phyloP scores from a whole-genome alignment of 345 rosid species.

The Physaria fendleri region DNA sequence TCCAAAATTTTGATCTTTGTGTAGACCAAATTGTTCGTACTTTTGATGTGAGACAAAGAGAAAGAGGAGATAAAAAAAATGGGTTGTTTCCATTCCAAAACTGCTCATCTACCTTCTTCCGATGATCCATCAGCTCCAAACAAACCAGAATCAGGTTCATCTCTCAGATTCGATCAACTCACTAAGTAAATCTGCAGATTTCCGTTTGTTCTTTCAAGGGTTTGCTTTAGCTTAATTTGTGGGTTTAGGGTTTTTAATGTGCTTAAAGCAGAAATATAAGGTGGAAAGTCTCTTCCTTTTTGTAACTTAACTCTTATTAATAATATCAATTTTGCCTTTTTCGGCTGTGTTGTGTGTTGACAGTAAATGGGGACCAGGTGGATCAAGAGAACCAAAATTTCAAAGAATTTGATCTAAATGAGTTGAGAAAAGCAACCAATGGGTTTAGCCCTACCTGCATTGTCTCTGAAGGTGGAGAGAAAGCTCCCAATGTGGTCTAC shows the following conservation, averaged over 20 bases:
- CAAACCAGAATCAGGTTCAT: background rate
- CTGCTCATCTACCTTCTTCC: background rate
- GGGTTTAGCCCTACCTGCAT: constrained; percentile 56
- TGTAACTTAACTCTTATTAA: no score
- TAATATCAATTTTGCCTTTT: no score
- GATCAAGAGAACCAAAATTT: constrained; percentile 43
- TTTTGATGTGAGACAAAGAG: background rate
- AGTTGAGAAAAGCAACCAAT: constrained; percentile 42
- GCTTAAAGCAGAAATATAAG: no score
- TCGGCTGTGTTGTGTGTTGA: no score
- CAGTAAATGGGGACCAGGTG: constrained; percentile 29
- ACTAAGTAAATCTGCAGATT: no score
- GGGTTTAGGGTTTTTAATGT: no score
- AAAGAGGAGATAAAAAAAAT: background rate
- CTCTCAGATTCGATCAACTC: no score
- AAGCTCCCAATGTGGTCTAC: constrained; percentile 74
- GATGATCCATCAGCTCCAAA: background rate
- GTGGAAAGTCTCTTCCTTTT: background rate
- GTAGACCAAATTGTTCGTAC: no score
- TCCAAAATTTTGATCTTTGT: no score
- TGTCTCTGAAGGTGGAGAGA: constrained; percentile 79
- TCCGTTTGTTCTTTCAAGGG: no score
- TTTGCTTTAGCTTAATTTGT: no score
- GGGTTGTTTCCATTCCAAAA: background rate
- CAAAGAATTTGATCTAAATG: constrained; percentile 35